Base-by-base conservation (phyloP, 2,329 filamentous ascomycete genomes). In the Botryotinia globosa region DNA sequence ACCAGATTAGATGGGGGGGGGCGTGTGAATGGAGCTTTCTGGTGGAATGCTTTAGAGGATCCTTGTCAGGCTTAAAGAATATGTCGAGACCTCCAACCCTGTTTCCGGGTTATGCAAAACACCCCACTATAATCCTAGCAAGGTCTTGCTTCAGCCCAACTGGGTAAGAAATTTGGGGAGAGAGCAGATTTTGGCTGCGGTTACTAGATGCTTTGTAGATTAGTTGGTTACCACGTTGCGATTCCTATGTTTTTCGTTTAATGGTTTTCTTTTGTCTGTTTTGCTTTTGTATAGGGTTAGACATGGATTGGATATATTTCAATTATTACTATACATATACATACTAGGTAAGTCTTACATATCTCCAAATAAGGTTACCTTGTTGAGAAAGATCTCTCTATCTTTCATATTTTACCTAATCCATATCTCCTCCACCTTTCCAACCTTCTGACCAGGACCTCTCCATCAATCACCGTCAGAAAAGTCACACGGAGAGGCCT, bases 111-210 rank as follows among this genome's bases (percentile, higher is more conserved):
- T 54, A 51, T 66, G 69, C 69, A 72, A 59, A 72, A 39, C 48
- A 72, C 70, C 62, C 62, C 70, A 72, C 70, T 45, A 32, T 54
- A 67, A 72, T 54, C 62, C 70, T 51, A 39, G 70, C 4, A 42
- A 67, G 62, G 62, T 72, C 32, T 72, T 48, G 62, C 51, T 72
- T 72, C 70, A 72, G 70, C 70, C 70, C 51, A 72, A 59, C 70
- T 44, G 51, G 70, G 62, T 34, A 48, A 39, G 62, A 29, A 44
- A 72, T 37, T n/a, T 29, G n/a, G 64, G 34, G 18, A 54, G 45
- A 54, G 34, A 9, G 34, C 32, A 25, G 16, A 14, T 54, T 54
- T 54, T 39, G 45, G 64, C 64, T 54, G 45, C 4, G 42, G 20
- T 56, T 44, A 20, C 58, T 71, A 65, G 69, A 66, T 54, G 45